A percentile compares a stretch with the other conserved stretches of the same genome.
Conservation (phyloP, 1,284 basidiomycete genomes). For the Thelephora terrestris region DNA sequence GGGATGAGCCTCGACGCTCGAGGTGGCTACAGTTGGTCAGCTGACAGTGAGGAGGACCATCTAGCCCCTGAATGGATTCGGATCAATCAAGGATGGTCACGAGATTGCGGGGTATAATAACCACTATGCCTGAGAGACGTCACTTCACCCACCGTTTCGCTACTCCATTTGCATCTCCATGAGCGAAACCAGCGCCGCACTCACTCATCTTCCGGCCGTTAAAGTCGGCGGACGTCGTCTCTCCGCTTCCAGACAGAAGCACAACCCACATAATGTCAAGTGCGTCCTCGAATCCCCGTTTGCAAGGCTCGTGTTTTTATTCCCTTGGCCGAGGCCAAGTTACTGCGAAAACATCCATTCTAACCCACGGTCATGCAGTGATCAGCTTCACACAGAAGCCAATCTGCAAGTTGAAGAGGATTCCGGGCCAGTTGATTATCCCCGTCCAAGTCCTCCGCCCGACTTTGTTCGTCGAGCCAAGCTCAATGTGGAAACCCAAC, state of each 20-base stretch:
- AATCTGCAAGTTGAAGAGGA: not conserved
- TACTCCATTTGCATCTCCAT: no score
- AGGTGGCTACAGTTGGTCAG: no score
- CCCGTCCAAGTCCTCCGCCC: not conserved
- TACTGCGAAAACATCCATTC: not conserved
- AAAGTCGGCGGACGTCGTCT: not conserved
- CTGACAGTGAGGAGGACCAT: no score
- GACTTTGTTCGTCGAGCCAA: not conserved
- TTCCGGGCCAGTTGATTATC: not conserved
- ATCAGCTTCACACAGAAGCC: not conserved
- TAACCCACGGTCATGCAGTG: no score
- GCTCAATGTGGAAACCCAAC: not conserved
- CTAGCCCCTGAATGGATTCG: no score
- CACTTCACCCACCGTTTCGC: no score
- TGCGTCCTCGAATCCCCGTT: not conserved
- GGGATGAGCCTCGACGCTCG: no score
- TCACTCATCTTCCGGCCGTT: not conserved
- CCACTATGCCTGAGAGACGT: no score
- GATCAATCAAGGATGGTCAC: no score
- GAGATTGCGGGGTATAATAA: no score
- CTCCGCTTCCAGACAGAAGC: not conserved
- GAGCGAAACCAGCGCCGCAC: no score
- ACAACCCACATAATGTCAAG: not conserved
- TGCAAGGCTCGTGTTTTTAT: not conserved
- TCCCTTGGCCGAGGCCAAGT: not conserved